Conservation (phyloP, 2,329 filamentous ascomycete genomes). For the Penicillium polonicum region DNA sequence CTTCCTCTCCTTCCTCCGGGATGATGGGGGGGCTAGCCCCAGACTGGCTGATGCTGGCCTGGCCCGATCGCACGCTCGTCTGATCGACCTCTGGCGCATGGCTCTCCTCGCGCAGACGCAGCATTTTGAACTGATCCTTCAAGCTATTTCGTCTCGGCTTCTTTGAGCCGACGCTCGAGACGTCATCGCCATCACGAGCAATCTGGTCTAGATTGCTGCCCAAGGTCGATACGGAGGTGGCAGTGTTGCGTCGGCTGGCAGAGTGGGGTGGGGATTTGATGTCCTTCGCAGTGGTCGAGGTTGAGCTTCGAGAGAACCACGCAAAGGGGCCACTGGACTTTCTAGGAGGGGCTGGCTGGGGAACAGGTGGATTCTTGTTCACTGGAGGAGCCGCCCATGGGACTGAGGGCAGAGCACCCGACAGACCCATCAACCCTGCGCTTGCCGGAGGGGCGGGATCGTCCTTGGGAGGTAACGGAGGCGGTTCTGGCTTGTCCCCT, state of each 20-base stretch:
- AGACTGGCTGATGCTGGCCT: slow-evolving; percentile 43
- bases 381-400: slow-evolving; percentile 65
- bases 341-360: slow-evolving; percentile 50
- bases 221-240: slow-evolving; percentile 74
- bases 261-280: slow-evolving; percentile 55
- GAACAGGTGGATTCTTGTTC: slow-evolving; percentile 38
- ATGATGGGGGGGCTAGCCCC: slow-evolving; percentile 50
- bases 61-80: slow-evolving; percentile 49
- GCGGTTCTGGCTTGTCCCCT: slow-evolving; percentile 28
- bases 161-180: slow-evolving; percentile 46
- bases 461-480: slow-evolving; percentile 37
- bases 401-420: slow-evolving; percentile 69
- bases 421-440: slow-evolving; percentile 57
- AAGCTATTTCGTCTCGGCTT: slow-evolving; percentile 62
- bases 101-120: slow-evolving; percentile 72
- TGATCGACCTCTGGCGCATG: slow-evolving; percentile 59
- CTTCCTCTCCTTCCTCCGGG: slow-evolving; percentile 48
- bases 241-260: slow-evolving; percentile 66
- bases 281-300: slow-evolving; percentile 49
- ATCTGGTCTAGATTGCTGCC: slow-evolving; percentile 75
- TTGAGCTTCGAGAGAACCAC: slow-evolving; percentile 71
- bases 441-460: slow-evolving; percentile 30
- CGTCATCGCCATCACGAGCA: slow-evolving; percentile 65
- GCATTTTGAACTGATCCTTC: slow-evolving; percentile 74
- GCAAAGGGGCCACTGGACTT: slow-evolving; percentile 87